Percentiles rank a stretch among this genome's conserved stretches.
Conservation (phyloP, 2,329 filamentous ascomycete species). For the Tothia fuscella region DNA sequence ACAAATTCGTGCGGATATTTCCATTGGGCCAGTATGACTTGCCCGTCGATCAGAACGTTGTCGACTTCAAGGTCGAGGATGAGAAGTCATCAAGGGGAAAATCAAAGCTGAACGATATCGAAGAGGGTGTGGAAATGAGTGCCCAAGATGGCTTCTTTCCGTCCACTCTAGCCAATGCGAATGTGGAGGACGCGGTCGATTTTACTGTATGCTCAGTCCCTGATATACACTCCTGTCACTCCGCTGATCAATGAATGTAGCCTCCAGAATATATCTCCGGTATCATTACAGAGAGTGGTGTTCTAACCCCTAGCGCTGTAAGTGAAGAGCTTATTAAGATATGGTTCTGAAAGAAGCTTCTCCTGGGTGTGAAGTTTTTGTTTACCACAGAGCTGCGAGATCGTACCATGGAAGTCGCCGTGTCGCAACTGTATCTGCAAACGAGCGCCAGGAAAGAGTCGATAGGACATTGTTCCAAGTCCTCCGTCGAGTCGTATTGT, state of each 20-base stretch:
- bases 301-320: constrained; percentile 57
- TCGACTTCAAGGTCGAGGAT: constrained; percentile 53
- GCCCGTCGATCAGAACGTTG: constrained; percentile 64
- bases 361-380: too few relatives aligned
- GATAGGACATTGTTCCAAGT: too few relatives aligned
- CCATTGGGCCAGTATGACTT: constrained; percentile 72
- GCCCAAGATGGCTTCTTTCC: constrained; percentile 3
- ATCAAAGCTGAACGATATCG: not conserved
- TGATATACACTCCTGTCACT: not conserved
- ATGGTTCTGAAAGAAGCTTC: constrained; percentile 35
- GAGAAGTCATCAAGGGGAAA: constrained; percentile 12
- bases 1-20: constrained; percentile 89
- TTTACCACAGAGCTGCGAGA: too few relatives aligned
- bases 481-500: too few relatives aligned
- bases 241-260: constrained; percentile 28
- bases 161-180: constrained; percentile 13
- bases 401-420: too few relatives aligned
- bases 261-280: constrained; percentile 58
- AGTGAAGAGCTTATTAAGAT: constrained; percentile 60
- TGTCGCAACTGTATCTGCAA: too few relatives aligned
- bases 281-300: constrained; percentile 64
- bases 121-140: constrained; percentile 12
- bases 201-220: constrained; percentile 45
- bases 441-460: too few relatives aligned
- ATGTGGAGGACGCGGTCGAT: constrained; percentile 47